Percentiles rank a stretch among this genome's conserved stretches.
Conservation (phyloP, 2,329 filamentous ascomycete genomes). For the Fusarium odoratissimum region DNA sequence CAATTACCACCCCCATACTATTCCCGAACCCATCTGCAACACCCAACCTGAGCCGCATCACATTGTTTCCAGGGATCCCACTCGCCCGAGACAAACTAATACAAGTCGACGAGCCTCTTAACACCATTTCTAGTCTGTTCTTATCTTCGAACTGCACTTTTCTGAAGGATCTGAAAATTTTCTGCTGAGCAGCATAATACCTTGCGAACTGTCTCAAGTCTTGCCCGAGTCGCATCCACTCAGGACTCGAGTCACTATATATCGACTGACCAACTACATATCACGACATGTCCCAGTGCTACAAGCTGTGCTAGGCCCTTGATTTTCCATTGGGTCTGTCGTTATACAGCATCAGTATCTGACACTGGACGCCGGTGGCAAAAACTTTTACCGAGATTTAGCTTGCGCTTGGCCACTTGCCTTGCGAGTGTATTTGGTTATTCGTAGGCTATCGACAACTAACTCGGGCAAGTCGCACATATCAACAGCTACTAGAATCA, state of each 20-base stretch:
- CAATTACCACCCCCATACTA: slow-evolving; percentile 8
- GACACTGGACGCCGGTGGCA: background rate
- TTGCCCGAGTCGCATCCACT: background rate
- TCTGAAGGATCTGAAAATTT: background rate
- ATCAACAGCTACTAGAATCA: slow-evolving; percentile 34
- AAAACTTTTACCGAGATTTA: background rate
- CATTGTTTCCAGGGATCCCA: background rate
- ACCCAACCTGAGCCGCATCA: slow-evolving; percentile 16
- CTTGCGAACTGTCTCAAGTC: background rate
- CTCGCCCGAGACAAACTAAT: slow-evolving; percentile 7
- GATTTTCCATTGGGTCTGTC: background rate
- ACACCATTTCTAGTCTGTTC: background rate
- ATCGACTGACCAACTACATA: background rate
- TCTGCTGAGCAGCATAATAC: background rate
- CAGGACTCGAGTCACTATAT: background rate
- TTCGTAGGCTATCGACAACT: background rate
- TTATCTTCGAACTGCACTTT: background rate
- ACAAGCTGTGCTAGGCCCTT: background rate
- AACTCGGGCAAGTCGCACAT: background rate
- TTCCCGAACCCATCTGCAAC: slow-evolving; percentile 16
- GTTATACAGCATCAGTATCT: background rate
- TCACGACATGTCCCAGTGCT: slow-evolving; percentile 28
- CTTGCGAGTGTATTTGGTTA: background rate
- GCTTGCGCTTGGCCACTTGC: background rate
- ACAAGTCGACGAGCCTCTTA: background rate